Percentiles rank a stretch among this genome's conserved stretches.
Evolutionary conservation across 2,329 filamentous ascomycete species (phyloP).

Genomic region (Alternaria brassicae): DNA sequence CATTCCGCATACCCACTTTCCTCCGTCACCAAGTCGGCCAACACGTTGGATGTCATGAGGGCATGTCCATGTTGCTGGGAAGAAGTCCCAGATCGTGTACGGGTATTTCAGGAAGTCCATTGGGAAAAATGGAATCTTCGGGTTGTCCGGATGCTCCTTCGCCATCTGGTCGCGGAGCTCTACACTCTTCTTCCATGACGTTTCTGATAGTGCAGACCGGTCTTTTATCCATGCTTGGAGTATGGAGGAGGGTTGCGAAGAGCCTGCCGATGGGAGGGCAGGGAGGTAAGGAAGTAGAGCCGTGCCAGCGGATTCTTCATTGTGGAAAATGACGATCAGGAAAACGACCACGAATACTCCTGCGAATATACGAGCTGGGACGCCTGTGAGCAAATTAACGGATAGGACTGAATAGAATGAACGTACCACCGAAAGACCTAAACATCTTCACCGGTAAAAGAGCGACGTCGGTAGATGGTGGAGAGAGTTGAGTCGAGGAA

Average conservation of each 20-base stretch:
- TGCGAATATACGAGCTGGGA: slow-evolving; percentile 30
- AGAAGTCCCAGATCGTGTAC: slow-evolving; percentile 46
- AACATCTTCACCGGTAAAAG: slow-evolving; percentile 20
- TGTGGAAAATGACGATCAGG: slow-evolving; percentile 36
- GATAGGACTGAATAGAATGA: background rate
- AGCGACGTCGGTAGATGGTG: slow-evolving; percentile 1
- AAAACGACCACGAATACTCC: slow-evolving; percentile 33
- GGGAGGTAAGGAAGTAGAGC: slow-evolving; percentile 36
- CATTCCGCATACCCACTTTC: slow-evolving; percentile 48
- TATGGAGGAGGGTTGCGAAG: slow-evolving; percentile 23
- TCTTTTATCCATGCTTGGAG: slow-evolving; percentile 37
- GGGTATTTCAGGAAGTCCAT: slow-evolving; percentile 42
- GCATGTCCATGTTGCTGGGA: slow-evolving; percentile 43
- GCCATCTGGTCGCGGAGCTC: slow-evolving; percentile 39
- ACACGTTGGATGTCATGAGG: slow-evolving; percentile 45
- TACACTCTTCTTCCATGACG: slow-evolving; percentile 40
- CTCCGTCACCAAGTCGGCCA: slow-evolving; percentile 42
- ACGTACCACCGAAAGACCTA: slow-evolving; percentile 33
- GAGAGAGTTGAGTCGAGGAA: slow-evolving; percentile 3
- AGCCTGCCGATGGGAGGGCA: slow-evolving; percentile 19
- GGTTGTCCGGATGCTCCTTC: slow-evolving; percentile 34
- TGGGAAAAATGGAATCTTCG: slow-evolving; percentile 42
- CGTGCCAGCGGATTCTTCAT: slow-evolving; percentile 29
- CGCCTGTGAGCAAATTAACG: slow-evolving; percentile 7
- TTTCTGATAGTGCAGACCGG: slow-evolving; percentile 40